Conservation (phyloP, 2,329 filamentous ascomycete species). For the Xylaria digitata region DNA sequence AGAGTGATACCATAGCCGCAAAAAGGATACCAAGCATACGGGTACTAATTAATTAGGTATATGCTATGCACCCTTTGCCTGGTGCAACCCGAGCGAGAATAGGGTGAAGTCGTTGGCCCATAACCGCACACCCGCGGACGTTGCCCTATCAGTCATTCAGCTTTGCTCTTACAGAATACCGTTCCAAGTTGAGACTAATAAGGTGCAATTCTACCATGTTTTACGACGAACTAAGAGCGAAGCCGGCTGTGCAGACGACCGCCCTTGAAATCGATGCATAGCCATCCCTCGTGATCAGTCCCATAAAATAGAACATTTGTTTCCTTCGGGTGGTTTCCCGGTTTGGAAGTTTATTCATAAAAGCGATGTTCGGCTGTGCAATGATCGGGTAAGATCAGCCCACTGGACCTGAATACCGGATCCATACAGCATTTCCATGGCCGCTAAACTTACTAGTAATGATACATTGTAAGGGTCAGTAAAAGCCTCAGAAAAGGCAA, state of each 20-base stretch:
- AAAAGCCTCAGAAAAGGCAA: background rate
- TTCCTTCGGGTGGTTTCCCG: background rate
- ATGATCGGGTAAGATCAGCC: background rate
- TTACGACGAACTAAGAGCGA: background rate
- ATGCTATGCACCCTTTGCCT: background rate
- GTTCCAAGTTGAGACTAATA: too few relatives aligned
- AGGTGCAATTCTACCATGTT: too few relatives aligned
- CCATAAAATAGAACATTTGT: background rate
- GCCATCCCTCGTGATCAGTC: background rate
- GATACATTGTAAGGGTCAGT: background rate
- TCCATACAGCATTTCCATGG: background rate
- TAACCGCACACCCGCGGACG: background rate
- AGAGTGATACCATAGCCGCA: background rate
- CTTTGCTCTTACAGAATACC: background rate
- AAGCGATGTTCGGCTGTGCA: background rate
- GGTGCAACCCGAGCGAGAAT: background rate
- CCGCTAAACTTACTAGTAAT: background rate
- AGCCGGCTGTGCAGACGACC: background rate
- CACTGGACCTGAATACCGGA: background rate
- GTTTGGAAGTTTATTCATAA: background rate
- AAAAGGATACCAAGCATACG: background rate
- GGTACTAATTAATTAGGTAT: background rate
- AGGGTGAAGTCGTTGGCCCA: conserved; percentile 11
- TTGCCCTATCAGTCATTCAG: conserved; percentile 9
- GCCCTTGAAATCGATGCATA: background rate